These are phyloP conservation scores for Schoenoplectus triqueter DNA, from an alignment of 202 grass and related monocot genomes.

Conservation along the genomic window DNA sequence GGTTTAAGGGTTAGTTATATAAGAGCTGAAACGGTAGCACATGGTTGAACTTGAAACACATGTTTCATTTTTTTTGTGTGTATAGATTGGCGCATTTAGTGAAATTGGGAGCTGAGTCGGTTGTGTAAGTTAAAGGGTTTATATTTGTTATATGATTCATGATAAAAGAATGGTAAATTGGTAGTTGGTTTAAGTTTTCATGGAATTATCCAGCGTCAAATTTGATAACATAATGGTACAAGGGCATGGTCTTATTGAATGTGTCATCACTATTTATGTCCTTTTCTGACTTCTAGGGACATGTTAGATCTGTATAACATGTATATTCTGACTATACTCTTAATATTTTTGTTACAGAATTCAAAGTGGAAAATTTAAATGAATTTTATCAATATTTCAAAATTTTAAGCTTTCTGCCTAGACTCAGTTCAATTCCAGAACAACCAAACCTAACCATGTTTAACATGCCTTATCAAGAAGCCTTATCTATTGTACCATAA, in stretches of 20 bases:
- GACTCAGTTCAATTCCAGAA: background rate
- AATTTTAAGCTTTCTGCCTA: background rate
- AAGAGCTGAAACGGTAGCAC: background rate
- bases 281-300: conserved; percentile 7
- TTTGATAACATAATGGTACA: background rate
- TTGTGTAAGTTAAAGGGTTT: background rate
- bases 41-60: background rate
- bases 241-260: conserved; percentile 18
- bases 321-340: background rate
- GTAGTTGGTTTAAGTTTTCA: background rate
- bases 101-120: background rate
- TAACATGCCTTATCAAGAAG: background rate
- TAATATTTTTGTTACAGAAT: background rate
- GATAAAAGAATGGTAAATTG: conserved; percentile 9
- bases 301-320: conserved; percentile 8
- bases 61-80: background rate
- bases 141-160: conserved; percentile 8
- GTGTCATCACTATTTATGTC: conserved; percentile 30
- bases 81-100: background rate
- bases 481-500: background rate
- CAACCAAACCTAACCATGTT: conserved; percentile 1
- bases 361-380: background rate
- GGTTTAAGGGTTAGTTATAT: conserved; percentile 4
- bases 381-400: background rate
- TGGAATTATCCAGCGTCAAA: conserved; percentile 14